phyloP scores from a whole-genome alignment of 768 basidiomycete species.

The Paxillus involutus region DNA sequence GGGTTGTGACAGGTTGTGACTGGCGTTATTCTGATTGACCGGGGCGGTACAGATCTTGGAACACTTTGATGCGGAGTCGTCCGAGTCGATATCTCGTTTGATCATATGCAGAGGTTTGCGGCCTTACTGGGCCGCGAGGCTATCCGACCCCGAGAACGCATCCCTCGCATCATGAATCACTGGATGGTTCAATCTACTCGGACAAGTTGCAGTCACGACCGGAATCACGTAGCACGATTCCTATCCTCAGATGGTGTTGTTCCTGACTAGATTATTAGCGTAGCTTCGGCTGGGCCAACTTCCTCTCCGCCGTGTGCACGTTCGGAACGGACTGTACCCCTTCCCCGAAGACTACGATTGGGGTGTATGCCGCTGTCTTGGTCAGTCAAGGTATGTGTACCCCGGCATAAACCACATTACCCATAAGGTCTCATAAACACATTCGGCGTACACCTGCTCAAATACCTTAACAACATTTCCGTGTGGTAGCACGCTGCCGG shows the following conservation, averaged over 20 bases:
- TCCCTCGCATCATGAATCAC: conserved; percentile 76
- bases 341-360: conserved; percentile 61
- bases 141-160: too few relatives aligned
- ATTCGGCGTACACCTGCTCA: conserved; percentile 65
- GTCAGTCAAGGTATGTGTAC: conserved; percentile 50
- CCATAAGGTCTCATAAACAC: conserved; percentile 64
- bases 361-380: conserved; percentile 69
- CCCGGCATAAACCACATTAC: background rate
- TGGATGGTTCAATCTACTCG: conserved; percentile 74
- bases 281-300: conserved; percentile 67
- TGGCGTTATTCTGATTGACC: too few relatives aligned
- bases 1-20: too few relatives aligned
- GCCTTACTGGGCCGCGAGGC: too few relatives aligned
- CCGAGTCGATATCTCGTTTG: too few relatives aligned
- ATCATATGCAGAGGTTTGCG: too few relatives aligned
- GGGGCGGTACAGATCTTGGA: too few relatives aligned
- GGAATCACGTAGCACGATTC: conserved; percentile 51
- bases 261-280: background rate
- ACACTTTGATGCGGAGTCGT: too few relatives aligned
- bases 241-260: background rate
- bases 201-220: conserved; percentile 76
- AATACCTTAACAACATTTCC: conserved; percentile 69
- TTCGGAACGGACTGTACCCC: conserved; percentile 60
- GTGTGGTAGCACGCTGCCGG: conserved; percentile 76
- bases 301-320: conserved; percentile 63